Conservation (phyloP, 106 monocot species). For the Dendrobium chrysotoxum region DNA sequence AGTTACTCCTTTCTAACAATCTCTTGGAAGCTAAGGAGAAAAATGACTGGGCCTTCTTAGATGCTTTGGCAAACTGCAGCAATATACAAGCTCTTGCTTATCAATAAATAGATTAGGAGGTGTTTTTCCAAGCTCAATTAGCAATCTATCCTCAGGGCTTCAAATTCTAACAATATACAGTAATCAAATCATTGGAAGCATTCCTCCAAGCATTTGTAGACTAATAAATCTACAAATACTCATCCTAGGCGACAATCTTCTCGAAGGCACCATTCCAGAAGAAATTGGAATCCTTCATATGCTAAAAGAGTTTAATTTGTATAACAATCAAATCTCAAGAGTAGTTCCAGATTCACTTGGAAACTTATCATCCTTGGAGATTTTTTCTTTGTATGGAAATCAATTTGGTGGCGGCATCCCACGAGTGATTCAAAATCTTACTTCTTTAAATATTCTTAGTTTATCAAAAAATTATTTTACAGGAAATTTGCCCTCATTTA, state of each 20-base stretch:
- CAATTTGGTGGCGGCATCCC: slow-evolving; percentile 14
- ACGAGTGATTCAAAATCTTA: slow-evolving; percentile 12
- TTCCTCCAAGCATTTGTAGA: slow-evolving; percentile 17
- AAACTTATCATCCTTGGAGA: slow-evolving; percentile 19
- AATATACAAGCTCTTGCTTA: neutral
- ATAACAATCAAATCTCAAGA: slow-evolving; percentile 4
- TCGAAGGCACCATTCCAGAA: slow-evolving; percentile 12
- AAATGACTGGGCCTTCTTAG: slow-evolving; percentile 27
- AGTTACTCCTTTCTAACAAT: slow-evolving; percentile 12
- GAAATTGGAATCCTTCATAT: neutral
- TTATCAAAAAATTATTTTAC: slow-evolving; percentile 15
- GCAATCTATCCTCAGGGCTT: slow-evolving; percentile 9
- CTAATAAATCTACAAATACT: slow-evolving; percentile 12
- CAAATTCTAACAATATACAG: neutral
- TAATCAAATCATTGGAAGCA: slow-evolving; percentile 18
- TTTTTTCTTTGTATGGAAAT: slow-evolving; percentile 19
- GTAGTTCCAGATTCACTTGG: slow-evolving; percentile 11
- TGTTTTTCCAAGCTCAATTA: slow-evolving; percentile 16
- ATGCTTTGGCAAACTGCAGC: slow-evolving; percentile 20
- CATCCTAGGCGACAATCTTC: neutral
- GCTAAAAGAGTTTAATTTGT: neutral
- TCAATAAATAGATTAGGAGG: slow-evolving; percentile 6
- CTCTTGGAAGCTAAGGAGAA: slow-evolving; percentile 9
- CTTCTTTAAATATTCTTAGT: slow-evolving; percentile 6
- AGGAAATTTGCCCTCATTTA: slow-evolving; percentile 6